Base-by-base conservation (phyloP, 805 yeast species). In the Wickerhamiella lipophila region DNA sequence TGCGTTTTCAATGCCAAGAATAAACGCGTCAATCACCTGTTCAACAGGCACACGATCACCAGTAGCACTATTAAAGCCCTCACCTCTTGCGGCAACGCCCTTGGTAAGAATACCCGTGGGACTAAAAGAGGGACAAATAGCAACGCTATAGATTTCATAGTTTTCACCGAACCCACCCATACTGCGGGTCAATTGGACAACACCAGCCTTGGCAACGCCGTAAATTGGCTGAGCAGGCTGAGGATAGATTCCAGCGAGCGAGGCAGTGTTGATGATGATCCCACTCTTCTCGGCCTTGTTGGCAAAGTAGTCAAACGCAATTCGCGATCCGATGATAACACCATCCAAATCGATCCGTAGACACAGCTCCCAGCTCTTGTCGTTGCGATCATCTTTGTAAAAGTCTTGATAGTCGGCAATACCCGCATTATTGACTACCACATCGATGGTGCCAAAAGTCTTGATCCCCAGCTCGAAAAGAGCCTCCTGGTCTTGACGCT, bases 401-500 rank as follows among this genome's bases (percentile, higher is more conserved):
- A 67, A 5, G 41, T 66, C 1, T 81, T 82, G 2, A 53, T 52
- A 2, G 49, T 60, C 7, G 77, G 74, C 25, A 58, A 89, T 85
- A 52, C 98, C 98, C n/a, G 98, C 98, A 64, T 89, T 89, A 69
- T 89, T 89, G 53, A 89, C 73, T 55, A 89, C 73, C 6, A 84
- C 75, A 66, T 89, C 95, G 52, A 89, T 79, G 38, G 82, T 74
- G 30, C 96, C 96, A 67, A 77, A 89, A 49, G 72, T 71, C 55
- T 75, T 74, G 50, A 86, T 52, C 12, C 94, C 95, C 34, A 82
- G 78, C 63, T 83, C 73, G 50, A 89, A 35, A 13, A 45, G 36
- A 9, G 26, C 25, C 22, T 23, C 22, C 23, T 45, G 48, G 19
- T 45, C 48, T 5, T n/a, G 15, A 2, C 42, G 30, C 19, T 36